phyloP scores from a whole-genome alignment of 345 rosid species.

The Hypericum perforatum region DNA sequence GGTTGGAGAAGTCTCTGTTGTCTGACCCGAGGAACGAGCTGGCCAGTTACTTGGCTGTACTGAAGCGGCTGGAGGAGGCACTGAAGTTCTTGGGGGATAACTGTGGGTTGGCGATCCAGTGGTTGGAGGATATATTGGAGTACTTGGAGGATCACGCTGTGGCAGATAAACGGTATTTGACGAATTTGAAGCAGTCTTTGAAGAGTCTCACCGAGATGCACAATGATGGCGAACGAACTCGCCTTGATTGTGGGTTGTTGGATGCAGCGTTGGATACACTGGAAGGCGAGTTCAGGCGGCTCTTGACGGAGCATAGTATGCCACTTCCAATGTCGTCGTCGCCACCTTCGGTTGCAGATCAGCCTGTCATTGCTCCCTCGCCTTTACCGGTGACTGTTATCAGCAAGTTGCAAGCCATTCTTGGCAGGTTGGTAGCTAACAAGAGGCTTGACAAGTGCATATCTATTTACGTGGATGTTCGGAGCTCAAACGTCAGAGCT shows the following conservation, averaged over 20 bases:
- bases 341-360: slow-evolving; percentile 33
- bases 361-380: slow-evolving; percentile 76
- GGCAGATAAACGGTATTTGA: slow-evolving; percentile 69
- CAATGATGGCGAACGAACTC: slow-evolving; percentile 24
- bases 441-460: slow-evolving; percentile 73
- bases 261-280: slow-evolving; percentile 75
- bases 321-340: slow-evolving; percentile 87
- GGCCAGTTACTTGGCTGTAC: slow-evolving; percentile 69
- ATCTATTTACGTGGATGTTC: slow-evolving; percentile 47
- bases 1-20: slow-evolving; percentile 75
- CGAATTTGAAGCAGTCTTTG: slow-evolving; percentile 54
- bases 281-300: slow-evolving; percentile 64
- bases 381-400: slow-evolving; percentile 78
- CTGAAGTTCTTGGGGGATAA: slow-evolving; percentile 82
- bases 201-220: slow-evolving; percentile 55
- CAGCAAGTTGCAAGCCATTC: slow-evolving; percentile 83
- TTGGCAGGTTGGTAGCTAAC: slow-evolving; percentile 80
- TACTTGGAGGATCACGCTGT: slow-evolving; percentile 75
- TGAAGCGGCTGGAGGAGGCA: slow-evolving; percentile 89
- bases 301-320: slow-evolving; percentile 70
- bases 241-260: slow-evolving; percentile 78
- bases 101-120: slow-evolving; percentile 91
- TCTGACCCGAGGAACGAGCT: slow-evolving; percentile 82
- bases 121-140: slow-evolving; percentile 98
- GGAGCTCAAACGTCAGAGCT: not conserved